These are phyloP conservation scores for Litsea cubeba DNA, from an alignment of 164 flowering plant genomes.

Conservation along the genomic window DNA sequence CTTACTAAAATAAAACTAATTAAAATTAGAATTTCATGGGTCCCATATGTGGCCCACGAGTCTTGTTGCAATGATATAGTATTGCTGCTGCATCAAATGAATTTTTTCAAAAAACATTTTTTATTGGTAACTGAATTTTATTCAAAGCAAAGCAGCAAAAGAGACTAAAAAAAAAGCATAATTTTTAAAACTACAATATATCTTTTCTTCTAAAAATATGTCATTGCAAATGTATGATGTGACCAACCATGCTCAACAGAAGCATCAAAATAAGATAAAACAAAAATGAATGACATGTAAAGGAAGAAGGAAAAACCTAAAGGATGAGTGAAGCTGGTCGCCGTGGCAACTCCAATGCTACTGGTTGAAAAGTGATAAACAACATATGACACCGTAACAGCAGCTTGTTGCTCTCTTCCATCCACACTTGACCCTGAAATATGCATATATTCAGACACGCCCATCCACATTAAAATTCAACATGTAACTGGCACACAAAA, in stretches of 20 bases:
- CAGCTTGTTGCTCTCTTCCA: slow-evolving; percentile 26
- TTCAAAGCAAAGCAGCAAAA: no score
- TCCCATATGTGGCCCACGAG: no score
- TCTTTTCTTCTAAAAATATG: neutral
- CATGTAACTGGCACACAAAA: neutral
- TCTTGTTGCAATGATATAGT: no score
- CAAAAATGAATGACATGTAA: neutral
- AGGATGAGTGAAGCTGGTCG: slow-evolving; percentile 83
- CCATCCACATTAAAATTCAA: neutral
- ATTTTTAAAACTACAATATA: no score
- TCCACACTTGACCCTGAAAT: slow-evolving; percentile 4
- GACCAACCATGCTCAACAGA: neutral
- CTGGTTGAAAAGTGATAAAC: slow-evolving; percentile 72
- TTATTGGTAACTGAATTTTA: no score
- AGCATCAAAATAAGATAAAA: neutral
- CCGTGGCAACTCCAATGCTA: slow-evolving; percentile 72
- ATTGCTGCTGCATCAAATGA: no score
- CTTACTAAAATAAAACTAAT: no score
- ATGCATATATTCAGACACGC: neutral
- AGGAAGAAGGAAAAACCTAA: slow-evolving; percentile 43
- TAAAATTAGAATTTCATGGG: no score
- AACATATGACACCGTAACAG: slow-evolving; percentile 34
- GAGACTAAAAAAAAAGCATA: no score
- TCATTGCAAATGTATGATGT: neutral
- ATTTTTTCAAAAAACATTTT: no score